Percentiles rank a stretch among this genome's conserved stretches.
phyloP scores from a whole-genome alignment of 306 rosid genomes.

The Castanea crenata region DNA sequence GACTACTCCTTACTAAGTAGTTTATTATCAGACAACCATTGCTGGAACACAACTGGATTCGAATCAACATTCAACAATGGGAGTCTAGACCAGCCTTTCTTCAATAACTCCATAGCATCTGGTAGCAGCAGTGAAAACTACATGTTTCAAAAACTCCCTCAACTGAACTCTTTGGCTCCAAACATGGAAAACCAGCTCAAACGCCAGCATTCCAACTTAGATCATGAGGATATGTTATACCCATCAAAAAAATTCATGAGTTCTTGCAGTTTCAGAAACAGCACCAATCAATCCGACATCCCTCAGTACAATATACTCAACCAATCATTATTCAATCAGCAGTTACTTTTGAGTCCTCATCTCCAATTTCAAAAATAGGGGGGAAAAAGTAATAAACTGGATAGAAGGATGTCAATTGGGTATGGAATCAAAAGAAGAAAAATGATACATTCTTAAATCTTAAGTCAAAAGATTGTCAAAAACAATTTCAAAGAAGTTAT shows the following conservation, averaged over 20 bases:
- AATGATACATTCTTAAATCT: background rate
- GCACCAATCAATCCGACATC: constrained; percentile 32
- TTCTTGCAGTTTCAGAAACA: constrained; percentile 39
- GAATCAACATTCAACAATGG: constrained; percentile 29
- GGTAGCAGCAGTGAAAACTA: background rate
- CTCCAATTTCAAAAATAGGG: constrained; percentile 39
- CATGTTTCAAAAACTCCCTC: constrained; percentile 35
- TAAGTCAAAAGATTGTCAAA: background rate
- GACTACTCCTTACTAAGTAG: constrained; percentile 53
- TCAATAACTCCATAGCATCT: background rate
- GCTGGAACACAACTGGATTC: constrained; percentile 28
- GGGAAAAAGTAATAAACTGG: background rate
- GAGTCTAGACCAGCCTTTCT: constrained; percentile 25
- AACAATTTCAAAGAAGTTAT: background rate
- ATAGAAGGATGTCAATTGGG: background rate
- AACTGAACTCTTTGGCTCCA: constrained; percentile 19
- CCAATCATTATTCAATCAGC: constrained; percentile 46
- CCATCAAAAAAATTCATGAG: constrained; percentile 42
- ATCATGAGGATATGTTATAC: constrained; percentile 23
- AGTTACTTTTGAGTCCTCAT: constrained; percentile 48
- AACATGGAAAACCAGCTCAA: constrained; percentile 35
- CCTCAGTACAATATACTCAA: constrained; percentile 39
- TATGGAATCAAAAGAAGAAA: background rate
- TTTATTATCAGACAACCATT: constrained; percentile 42
- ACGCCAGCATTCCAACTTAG: constrained; percentile 37